These are phyloP conservation scores for Incumbomyces lentus DNA, from an alignment of 2,329 filamentous ascomycete species.

Conservation along the genomic window DNA sequence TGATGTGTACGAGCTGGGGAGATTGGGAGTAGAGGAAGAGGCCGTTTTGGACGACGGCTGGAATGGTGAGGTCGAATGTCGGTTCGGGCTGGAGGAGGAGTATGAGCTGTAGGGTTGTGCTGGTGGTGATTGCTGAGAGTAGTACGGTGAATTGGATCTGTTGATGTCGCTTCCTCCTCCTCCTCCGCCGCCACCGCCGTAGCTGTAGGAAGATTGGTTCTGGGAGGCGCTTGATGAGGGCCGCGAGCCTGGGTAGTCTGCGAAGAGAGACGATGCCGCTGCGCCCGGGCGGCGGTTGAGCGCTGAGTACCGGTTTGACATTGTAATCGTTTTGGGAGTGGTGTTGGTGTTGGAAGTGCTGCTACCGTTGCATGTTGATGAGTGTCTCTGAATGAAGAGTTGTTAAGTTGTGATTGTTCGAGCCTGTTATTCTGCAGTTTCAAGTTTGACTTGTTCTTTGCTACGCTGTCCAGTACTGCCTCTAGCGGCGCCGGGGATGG, in stretches of 20 bases:
- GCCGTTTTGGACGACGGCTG: conserved; percentile 10
- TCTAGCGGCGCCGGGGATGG: too few species aligned
- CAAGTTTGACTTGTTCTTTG: too few species aligned
- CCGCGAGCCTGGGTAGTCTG: conserved; percentile 33
- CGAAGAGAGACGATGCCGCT: conserved; percentile 58
- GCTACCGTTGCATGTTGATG: not conserved
- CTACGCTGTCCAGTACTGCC: too few species aligned
- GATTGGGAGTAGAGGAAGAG: conserved; percentile 4
- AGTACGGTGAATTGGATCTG: conserved; percentile 1
- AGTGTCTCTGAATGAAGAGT: too few species aligned
- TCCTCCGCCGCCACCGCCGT: not conserved
- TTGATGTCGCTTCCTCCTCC: not conserved
- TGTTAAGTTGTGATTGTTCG: too few species aligned
- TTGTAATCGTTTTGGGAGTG: not conserved
- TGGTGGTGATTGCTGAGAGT: not conserved
- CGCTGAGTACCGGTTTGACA: conserved; percentile 43
- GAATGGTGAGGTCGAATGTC: conserved; percentile 5
- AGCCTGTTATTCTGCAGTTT: too few species aligned
- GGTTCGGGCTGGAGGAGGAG: conserved; percentile 4
- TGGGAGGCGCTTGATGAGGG: conserved; percentile 17
- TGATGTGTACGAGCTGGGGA: conserved; percentile 64
- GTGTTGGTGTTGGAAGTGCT: not conserved
- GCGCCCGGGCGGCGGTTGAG: conserved; percentile 54
- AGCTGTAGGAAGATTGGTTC: conserved; percentile 7
- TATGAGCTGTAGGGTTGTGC: not conserved